Percentiles rank a stretch among this genome's conserved stretches.
Evolutionary conservation across 2,329 filamentous ascomycete species (phyloP).

Genomic region (Graphiopsis chlorocephala): DNA sequence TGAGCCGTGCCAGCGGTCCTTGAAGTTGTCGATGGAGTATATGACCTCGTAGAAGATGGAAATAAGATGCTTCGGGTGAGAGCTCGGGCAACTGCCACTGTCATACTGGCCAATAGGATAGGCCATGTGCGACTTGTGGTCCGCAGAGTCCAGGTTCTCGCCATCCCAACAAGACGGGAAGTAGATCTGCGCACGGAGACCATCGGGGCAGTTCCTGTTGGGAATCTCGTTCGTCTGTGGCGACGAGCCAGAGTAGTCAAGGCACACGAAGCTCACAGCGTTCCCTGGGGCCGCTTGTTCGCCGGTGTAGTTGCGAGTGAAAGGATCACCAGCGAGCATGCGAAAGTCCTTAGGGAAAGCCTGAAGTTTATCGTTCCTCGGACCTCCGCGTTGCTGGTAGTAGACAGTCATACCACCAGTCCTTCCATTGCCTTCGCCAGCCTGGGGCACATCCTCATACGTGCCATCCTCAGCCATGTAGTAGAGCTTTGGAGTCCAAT

Average conservation of each 20-base stretch:
- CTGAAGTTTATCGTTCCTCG: constrained; percentile 62
- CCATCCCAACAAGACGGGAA: constrained; percentile 75
- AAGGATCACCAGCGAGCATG: constrained; percentile 66
- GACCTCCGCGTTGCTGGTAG: constrained; percentile 56
- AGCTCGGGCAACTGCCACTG: constrained; percentile 52
- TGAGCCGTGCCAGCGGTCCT: constrained; percentile 54
- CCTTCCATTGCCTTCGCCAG: constrained; percentile 46
- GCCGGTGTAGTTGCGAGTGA: constrained; percentile 56
- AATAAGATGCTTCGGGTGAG: constrained; percentile 55
- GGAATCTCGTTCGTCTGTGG: constrained; percentile 63
- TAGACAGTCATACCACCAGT: constrained; percentile 68
- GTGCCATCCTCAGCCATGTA: constrained; percentile 62
- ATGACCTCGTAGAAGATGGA: constrained; percentile 77
- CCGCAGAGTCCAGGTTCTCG: constrained; percentile 45
- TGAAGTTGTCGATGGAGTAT: constrained; percentile 69
- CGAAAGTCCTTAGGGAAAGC: constrained; percentile 69
- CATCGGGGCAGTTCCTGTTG: constrained; percentile 64
- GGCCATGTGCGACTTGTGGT: constrained; percentile 63
- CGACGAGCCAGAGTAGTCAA: constrained; percentile 46
- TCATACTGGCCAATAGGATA: constrained; percentile 53
- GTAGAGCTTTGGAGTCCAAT: constrained; percentile 73
- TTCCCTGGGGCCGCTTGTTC: constrained; percentile 46
- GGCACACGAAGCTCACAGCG: constrained; percentile 58
- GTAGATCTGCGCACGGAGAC: constrained; percentile 64
- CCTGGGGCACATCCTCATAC: constrained; percentile 57